These are phyloP conservation scores for Carex kokanica DNA, from an alignment of 176 grass and related monocot genomes.

Conservation along the genomic window DNA sequence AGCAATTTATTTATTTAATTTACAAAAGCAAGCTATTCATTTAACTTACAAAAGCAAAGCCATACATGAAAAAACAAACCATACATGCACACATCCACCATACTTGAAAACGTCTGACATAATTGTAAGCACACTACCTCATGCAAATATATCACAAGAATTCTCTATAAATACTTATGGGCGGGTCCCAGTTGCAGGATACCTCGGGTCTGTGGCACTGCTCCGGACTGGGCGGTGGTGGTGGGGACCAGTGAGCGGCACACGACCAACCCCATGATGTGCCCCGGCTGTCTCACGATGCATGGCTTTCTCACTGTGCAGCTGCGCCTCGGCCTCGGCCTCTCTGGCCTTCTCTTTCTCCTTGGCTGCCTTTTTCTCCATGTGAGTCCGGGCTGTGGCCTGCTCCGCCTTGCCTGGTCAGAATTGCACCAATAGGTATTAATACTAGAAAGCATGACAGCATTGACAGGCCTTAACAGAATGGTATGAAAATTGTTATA, in stretches of 20 bases:
- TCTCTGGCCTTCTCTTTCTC: conserved; percentile 24
- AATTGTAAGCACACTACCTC: neutral
- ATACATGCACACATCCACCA: neutral
- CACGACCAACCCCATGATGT: conserved; percentile 6
- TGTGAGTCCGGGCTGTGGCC: conserved; percentile 13
- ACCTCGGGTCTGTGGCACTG: too few relatives aligned
- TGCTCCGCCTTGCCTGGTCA: conserved; percentile 3
- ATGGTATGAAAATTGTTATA: neutral
- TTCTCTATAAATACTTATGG: conserved; percentile 26
- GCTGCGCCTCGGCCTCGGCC: neutral
- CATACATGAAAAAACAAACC: neutral
- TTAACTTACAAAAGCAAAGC: neutral
- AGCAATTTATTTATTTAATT: neutral
- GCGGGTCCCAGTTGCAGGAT: neutral
- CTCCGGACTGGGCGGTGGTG: conserved; percentile 25
- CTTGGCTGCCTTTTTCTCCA: conserved; percentile 3
- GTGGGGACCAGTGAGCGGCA: conserved; percentile 24
- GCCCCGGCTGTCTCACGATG: neutral
- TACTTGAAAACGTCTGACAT: neutral
- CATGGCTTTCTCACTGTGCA: conserved; percentile 17
- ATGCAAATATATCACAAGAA: neutral
- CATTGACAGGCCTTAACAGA: neutral
- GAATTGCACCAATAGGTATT: neutral
- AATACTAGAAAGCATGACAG: neutral
- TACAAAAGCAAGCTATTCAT: neutral